These are phyloP conservation scores for Inga laurina DNA, from an alignment of 306 rosid genomes.

Conservation along the genomic window DNA sequence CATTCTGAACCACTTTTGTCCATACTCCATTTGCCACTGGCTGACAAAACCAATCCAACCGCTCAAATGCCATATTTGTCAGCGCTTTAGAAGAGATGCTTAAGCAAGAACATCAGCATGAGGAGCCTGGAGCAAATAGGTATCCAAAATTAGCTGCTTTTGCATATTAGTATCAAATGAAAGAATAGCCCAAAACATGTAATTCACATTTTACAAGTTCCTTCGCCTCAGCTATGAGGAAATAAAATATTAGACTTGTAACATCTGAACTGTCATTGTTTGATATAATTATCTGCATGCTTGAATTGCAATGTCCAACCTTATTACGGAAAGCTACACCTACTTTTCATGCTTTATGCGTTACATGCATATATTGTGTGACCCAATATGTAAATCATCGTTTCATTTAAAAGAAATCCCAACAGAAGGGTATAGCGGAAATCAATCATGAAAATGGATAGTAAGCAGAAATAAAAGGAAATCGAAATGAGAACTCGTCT, in stretches of 20 bases:
- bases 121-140: conserved; percentile 32
- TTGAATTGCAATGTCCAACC: conserved; percentile 9
- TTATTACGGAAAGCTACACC: not conserved
- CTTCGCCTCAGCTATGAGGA: not conserved
- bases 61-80: conserved; percentile 68
- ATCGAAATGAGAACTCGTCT: not conserved
- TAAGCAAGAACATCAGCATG: conserved; percentile 35
- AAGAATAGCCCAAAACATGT: conserved; percentile 16
- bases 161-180: conserved; percentile 13
- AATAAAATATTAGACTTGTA: conserved; percentile 12
- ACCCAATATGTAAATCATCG: not conserved
- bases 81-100: conserved; percentile 23
- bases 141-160: conserved; percentile 17
- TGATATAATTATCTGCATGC: not conserved
- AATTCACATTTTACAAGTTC: conserved; percentile 4
- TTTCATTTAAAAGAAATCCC: conserved; percentile 5
- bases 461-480: not conserved
- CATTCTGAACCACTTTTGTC: conserved; percentile 76
- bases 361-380: not conserved
- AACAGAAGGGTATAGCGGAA: not conserved
- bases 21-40: conserved; percentile 80
- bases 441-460: conserved; percentile 18
- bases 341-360: not conserved
- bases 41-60: conserved; percentile 79
- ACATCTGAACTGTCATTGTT: not conserved